Conservation (phyloP, 2,329 filamentous ascomycete genomes). For the Fusarium sp. region DNA sequence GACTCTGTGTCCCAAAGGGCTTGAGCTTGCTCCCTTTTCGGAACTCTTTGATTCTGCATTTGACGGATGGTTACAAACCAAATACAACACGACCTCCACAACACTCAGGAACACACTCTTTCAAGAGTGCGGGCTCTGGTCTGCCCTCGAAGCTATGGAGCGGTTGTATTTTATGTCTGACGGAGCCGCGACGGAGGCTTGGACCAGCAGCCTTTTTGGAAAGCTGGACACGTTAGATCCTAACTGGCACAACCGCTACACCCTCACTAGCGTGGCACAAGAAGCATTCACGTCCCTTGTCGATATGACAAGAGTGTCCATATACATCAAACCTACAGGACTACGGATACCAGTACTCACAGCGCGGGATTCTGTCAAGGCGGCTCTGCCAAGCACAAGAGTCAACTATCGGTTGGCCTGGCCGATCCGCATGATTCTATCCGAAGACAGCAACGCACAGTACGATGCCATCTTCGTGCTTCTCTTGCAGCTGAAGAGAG, state of each 20-base stretch:
- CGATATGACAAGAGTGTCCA: constrained; percentile 71
- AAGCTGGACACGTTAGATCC: constrained; percentile 72
- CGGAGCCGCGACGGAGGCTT: constrained; percentile 72
- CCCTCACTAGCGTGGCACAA: constrained; percentile 81
- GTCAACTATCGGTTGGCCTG: constrained; percentile 76
- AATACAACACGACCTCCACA: constrained; percentile 76
- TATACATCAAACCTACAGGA: constrained; percentile 61
- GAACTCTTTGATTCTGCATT: constrained; percentile 80
- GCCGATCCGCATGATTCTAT: constrained; percentile 78
- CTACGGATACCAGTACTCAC: constrained; percentile 58
- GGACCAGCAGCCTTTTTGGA: constrained; percentile 78
- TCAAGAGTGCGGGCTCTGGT: constrained; percentile 73
- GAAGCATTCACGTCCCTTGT: constrained; percentile 72
- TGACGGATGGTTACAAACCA: constrained; percentile 79
- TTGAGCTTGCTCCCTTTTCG: constrained; percentile 73
- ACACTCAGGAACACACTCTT: constrained; percentile 76
- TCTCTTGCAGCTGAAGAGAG: constrained; percentile 80
- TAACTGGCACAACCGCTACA: constrained; percentile 84
- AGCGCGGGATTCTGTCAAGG: constrained; percentile 66
- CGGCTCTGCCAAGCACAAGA: constrained; percentile 69
- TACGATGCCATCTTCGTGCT: constrained; percentile 82
- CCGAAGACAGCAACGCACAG: constrained; percentile 68
- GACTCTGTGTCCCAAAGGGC: constrained; percentile 61
- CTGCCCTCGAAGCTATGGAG: constrained; percentile 74
- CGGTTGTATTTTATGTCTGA: constrained; percentile 82